Evolutionary conservation across 768 basidiomycete species (phyloP).

Genomic region (Crucibulum laeve): DNA sequence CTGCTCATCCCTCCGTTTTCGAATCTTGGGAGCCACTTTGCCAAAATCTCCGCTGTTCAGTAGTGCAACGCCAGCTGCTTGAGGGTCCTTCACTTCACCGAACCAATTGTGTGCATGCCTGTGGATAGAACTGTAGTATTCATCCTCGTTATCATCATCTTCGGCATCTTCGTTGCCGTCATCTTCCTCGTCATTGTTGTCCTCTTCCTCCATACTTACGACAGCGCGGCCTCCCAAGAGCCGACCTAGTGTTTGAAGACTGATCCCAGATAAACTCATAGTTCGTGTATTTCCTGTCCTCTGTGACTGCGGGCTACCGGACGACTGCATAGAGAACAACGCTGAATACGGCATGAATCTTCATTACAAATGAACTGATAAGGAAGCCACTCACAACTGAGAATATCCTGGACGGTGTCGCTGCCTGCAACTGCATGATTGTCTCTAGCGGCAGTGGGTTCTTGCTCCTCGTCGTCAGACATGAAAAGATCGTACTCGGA

Average conservation of each 20-base stretch:
- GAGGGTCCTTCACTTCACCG: slow-evolving; percentile 48
- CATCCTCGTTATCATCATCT: slow-evolving; percentile 28
- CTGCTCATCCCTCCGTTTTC: slow-evolving; percentile 30
- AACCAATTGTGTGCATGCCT: slow-evolving; percentile 26
- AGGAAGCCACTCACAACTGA: slow-evolving; percentile 16
- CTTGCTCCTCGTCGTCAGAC: not conserved
- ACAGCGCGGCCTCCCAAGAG: slow-evolving; percentile 13
- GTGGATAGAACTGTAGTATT: slow-evolving; percentile 25
- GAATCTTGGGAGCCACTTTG: slow-evolving; percentile 47
- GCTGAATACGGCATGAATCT: slow-evolving; percentile 14
- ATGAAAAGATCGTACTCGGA: not conserved
- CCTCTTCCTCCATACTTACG: slow-evolving; percentile 13
- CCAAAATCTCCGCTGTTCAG: slow-evolving; percentile 82
- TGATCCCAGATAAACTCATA: slow-evolving; percentile 22
- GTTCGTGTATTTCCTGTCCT: slow-evolving; percentile 8
- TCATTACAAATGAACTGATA: no score
- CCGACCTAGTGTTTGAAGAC: slow-evolving; percentile 23
- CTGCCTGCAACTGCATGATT: not conserved
- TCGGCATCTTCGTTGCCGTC: slow-evolving; percentile 34
- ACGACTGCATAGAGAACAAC: slow-evolving; percentile 26
- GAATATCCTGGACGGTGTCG: slow-evolving; percentile 19
- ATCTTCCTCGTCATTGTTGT: slow-evolving; percentile 27
- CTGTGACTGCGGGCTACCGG: slow-evolving; percentile 12
- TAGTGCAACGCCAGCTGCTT: slow-evolving; percentile 58
- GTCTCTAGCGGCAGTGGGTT: not conserved